phyloP scores from a whole-genome alignment of 441 rosid genomes.

The Dalechampia spathulata region DNA sequence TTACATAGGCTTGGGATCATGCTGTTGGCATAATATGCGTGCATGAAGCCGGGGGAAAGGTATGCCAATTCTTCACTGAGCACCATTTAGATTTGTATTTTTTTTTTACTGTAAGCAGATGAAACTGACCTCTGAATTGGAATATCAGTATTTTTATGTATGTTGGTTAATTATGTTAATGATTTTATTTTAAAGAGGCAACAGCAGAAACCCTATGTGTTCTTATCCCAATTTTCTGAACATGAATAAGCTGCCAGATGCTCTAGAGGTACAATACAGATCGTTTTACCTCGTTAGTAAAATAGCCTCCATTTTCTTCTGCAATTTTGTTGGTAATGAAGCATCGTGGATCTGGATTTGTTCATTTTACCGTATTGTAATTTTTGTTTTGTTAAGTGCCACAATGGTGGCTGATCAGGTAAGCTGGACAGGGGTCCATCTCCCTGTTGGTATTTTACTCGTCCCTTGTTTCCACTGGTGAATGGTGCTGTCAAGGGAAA shows the following conservation, averaged over 20 bases:
- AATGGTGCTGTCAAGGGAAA: too few relatives aligned
- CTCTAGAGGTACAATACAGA: not conserved
- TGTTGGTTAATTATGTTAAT: not conserved
- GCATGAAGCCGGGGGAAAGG: conserved; percentile 94
- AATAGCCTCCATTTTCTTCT: not conserved
- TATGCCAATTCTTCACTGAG: conserved; percentile 17
- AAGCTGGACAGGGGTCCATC: too few relatives aligned
- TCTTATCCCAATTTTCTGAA: not conserved
- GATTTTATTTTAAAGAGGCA: too few relatives aligned
- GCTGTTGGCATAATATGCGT: conserved; percentile 87
- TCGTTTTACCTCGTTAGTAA: not conserved
- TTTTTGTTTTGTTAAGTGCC: too few relatives aligned
- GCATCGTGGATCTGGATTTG: too few relatives aligned
- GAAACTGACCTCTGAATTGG: not conserved
- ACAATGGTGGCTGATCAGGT: too few relatives aligned
- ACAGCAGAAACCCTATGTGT: not conserved
- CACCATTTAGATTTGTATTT: not conserved
- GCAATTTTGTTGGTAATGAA: not conserved
- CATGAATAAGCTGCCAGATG: not conserved
- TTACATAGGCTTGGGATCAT: conserved; percentile 82
- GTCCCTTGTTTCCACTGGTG: too few relatives aligned
- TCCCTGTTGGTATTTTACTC: too few relatives aligned
- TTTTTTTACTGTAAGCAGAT: not conserved
- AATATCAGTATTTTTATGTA: not conserved
- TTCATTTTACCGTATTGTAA: too few relatives aligned